Base-by-base conservation (phyloP, 345 rosid species). In the Bruguiera gymnorhiza region DNA sequence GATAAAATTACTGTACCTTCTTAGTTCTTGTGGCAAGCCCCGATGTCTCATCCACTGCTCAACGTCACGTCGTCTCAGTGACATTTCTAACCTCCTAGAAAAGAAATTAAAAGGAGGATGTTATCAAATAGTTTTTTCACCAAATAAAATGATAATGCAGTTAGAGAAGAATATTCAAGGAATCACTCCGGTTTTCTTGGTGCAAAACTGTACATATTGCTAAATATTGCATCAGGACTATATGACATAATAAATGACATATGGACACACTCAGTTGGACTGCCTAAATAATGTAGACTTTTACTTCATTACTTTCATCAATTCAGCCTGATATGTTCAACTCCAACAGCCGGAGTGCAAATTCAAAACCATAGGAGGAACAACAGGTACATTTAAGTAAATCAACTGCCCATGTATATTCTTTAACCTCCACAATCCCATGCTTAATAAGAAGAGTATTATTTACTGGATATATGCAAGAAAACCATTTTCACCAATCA, bases 21-120 rank as follows among this genome's bases (percentile, higher is more conserved):
- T 83, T 43, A 94, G 78, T 18, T 68, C 75, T 53, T 73, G 84
- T 8, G 98, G 97, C 74, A 94, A 80, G 60, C 86, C 86, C 4
- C 97, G 87, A 76, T 85, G 97, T 48, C 89, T 87, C 98, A 94
- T 94, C 98, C 98, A 94, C 32, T 87, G 95, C 79, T 91, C 93
- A 76, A 91, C 89, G 79, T 91, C 98, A 50, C 95, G 98, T 19
- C 84, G 86, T 75, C 97, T 91, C 61, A 91, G 74, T 54, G 88
- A 78, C 97, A 86, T 87, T 84, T 91, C 96, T 76, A 89, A 68
- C 77, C 86, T 83, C 89, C 98, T 94, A 71, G 34, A 16, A 68
- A 13, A n/a, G 9, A 46, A 60, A 62, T 70, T 5, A 60, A 79
- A n/a, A 60, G 63, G 21, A 53, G 23, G 4, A 52, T 34, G 70